Evolutionary conservation across 2,329 filamentous ascomycete species (phyloP).

Genomic region (Colletotrichum tropicicola): DNA sequence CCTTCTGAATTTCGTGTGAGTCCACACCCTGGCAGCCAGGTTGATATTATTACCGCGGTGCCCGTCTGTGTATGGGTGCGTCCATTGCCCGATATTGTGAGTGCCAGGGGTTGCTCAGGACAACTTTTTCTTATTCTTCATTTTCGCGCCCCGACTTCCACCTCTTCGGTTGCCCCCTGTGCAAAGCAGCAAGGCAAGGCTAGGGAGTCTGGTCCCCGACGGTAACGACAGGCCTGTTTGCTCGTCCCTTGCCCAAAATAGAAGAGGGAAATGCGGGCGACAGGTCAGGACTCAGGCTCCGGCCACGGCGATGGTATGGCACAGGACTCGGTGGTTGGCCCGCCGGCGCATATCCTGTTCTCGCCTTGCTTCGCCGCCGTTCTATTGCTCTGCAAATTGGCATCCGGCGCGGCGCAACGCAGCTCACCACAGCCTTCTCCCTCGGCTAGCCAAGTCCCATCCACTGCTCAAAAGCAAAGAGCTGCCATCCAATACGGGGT

Average conservation of each 20-base stretch:
- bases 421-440: not conserved
- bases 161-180: not conserved
- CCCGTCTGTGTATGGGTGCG: not conserved
- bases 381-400: slow-evolving; percentile 5
- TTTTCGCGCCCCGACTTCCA: not conserved
- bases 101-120: not conserved
- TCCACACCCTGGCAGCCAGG: not conserved
- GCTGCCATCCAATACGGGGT: not conserved
- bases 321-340: slow-evolving; percentile 7
- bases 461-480: not conserved
- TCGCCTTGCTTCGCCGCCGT: slow-evolving; percentile 13
- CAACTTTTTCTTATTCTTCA: not conserved
- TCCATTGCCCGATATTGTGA: not conserved
- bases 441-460: not conserved
- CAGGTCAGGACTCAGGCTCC: not conserved
- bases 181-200: no score
- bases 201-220: no score
- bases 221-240: no score
- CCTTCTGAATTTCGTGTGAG: not conserved
- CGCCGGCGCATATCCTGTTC: slow-evolving; percentile 15
- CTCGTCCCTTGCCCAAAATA: slow-evolving; percentile 3
- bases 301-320: not conserved
- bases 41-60: not conserved
- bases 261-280: slow-evolving; percentile 8
- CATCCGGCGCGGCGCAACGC: slow-evolving; percentile 5